Percentiles rank a stretch among this genome's conserved stretches.
Conservation (phyloP, 1,284 basidiomycete species). For the Boletellus deceptivus region DNA sequence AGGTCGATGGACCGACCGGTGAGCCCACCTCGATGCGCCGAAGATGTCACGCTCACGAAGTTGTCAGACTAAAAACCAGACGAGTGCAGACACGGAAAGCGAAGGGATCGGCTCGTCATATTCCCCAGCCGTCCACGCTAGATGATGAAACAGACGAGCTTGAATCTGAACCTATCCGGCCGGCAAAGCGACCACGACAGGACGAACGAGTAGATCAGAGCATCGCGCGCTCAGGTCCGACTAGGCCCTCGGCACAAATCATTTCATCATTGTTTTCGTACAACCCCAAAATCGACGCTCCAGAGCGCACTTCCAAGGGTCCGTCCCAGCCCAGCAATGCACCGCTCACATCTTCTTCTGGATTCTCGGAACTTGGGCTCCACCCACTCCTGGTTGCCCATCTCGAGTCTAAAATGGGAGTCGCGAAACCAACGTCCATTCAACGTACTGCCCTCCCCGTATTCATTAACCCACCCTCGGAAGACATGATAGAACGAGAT, state of each 20-base stretch:
- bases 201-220: slow-evolving; percentile 27
- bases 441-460: slow-evolving; percentile 81
- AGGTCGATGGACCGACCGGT: slow-evolving; percentile 86
- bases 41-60: slow-evolving; percentile 4
- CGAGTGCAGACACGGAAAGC: slow-evolving; percentile 63
- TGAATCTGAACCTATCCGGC: slow-evolving; percentile 32
- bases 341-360: slow-evolving; percentile 70
- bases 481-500: slow-evolving; percentile 57
- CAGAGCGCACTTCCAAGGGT: slow-evolving; percentile 29
- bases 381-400: slow-evolving; percentile 82
- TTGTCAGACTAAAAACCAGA: slow-evolving; percentile 64
- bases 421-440: slow-evolving; percentile 87
- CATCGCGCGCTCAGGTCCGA: slow-evolving; percentile 19
- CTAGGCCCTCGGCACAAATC: slow-evolving; percentile 57
- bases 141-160: not conserved
- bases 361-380: slow-evolving; percentile 75
- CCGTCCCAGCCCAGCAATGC: slow-evolving; percentile 76
- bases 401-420: slow-evolving; percentile 78
- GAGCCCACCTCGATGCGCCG: slow-evolving; percentile 21
- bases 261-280: slow-evolving; percentile 92
- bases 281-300: slow-evolving; percentile 64
- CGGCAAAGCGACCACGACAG: slow-evolving; percentile 51
- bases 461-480: slow-evolving; percentile 51
- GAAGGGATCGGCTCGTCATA: slow-evolving; percentile 32
- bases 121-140: slow-evolving; percentile 9